Percentiles rank a stretch among this genome's conserved stretches.
phyloP scores from a whole-genome alignment of 2,329 filamentous ascomycete genomes.

The Xylaria digitata region DNA sequence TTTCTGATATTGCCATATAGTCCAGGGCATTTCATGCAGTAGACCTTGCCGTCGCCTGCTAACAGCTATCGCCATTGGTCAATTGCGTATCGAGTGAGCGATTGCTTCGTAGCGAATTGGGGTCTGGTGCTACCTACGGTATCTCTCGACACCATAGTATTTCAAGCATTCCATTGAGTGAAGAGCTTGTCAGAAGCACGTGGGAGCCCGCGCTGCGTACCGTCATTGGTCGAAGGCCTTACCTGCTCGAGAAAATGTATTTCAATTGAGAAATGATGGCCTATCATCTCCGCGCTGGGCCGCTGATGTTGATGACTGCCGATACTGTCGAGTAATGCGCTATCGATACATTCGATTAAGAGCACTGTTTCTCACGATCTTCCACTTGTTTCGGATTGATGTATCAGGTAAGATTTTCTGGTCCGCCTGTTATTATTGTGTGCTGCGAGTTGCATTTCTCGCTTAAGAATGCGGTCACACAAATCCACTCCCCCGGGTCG shows the following conservation, averaged over 20 bases:
- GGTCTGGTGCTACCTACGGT: not conserved
- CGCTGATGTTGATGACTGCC: not conserved
- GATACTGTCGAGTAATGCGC: constrained; percentile 3
- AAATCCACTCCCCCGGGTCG: constrained; percentile 18
- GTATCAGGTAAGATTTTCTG: constrained; percentile 19
- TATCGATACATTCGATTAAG: constrained; percentile 9
- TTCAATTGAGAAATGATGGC: constrained; percentile 9
- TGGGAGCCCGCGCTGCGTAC: not conserved
- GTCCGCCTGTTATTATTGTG: constrained; percentile 19
- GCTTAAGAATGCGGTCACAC: constrained; percentile 30
- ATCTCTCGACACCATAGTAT: not conserved
- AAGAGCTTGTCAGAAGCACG: constrained; percentile 1
- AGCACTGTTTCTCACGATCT: constrained; percentile 6
- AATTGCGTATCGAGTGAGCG: constrained; percentile 8
- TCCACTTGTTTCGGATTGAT: constrained; percentile 23
- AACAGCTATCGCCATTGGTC: not conserved
- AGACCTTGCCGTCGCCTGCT: not conserved
- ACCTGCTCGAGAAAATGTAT: not conserved
- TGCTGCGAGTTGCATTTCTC: constrained; percentile 26
- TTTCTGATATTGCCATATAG: not conserved
- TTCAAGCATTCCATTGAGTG: not conserved
- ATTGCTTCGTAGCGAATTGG: not conserved
- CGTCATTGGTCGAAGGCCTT: not conserved
- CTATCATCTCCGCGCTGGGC: constrained; percentile 2
- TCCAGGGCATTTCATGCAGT: not conserved